Evolutionary conservation across 768 basidiomycete genomes (phyloP).

Genomic region (Mycena crocata): DNA sequence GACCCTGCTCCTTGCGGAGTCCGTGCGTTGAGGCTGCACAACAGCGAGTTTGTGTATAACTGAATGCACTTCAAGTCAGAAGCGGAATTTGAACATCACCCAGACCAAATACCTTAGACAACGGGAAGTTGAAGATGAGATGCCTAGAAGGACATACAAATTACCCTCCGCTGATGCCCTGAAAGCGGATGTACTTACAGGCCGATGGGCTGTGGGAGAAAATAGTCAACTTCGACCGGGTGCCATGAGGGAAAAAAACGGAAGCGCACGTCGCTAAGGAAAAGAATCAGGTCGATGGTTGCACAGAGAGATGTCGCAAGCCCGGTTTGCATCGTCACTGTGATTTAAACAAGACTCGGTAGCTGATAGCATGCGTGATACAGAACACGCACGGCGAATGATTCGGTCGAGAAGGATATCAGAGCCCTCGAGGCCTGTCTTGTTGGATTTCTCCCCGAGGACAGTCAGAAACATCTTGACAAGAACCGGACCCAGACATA

Average conservation of each 20-base stretch:
- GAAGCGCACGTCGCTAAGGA: constrained; percentile 38
- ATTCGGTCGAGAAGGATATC: constrained; percentile 52
- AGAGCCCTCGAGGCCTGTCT: constrained; percentile 49
- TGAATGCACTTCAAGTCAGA: constrained; percentile 12
- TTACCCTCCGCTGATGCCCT: background rate
- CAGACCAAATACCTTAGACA: constrained; percentile 33
- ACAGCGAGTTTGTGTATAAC: constrained; percentile 52
- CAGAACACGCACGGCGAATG: constrained; percentile 44
- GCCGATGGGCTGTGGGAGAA: constrained; percentile 19
- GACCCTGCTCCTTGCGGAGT: background rate
- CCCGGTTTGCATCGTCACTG: constrained; percentile 53
- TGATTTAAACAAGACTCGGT: background rate
- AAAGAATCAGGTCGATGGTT: constrained; percentile 44
- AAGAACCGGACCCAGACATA: too few species aligned
- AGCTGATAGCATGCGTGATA: background rate
- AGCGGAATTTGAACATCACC: background rate
- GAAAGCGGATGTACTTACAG: constrained; percentile 2
- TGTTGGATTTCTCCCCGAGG: constrained; percentile 48
- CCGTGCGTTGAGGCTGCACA: constrained; percentile 51
- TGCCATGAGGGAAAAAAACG: background rate
- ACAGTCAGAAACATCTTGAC: too few species aligned
- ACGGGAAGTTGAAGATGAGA: constrained; percentile 48
- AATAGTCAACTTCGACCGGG: too few species aligned
- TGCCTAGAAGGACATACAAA: constrained; percentile 36
- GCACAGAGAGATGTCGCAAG: constrained; percentile 49